Evolutionary conservation across 1,284 basidiomycete species (phyloP), one percentile per base, ranked within the genome.

Genomic region (Sphaerobolus stellatus): DNA sequence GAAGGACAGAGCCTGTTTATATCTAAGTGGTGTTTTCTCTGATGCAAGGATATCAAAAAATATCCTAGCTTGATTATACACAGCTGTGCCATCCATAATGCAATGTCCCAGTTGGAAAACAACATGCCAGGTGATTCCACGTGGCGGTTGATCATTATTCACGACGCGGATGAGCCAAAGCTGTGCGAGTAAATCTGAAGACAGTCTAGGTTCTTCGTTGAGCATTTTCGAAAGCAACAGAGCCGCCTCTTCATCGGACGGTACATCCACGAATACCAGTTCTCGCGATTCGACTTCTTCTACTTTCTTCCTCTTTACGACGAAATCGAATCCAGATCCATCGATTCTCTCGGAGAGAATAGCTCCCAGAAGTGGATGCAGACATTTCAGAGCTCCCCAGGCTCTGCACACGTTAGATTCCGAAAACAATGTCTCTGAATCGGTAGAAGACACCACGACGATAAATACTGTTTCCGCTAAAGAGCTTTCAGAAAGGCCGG

Each of bases 51-150:
- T 66, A 33, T 82, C 71, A 52, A 83, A 63, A 50, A 84, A 75
- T 20, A 70, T 68, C 43, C 72, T 71, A 48, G 74, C 56, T n/a
- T 80, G 59, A 1, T 69, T 71, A 18, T 65, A 59, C 55, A 77
- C 76, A 9, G 75, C 67, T 45, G 77, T 73, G 3, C 75, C 79
- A 65, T 83, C 81, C 1, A 73, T 73, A 46, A 82, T 77, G 52
- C 65, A 62, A 61, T 83, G 81, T 1, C 76, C 71, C 6, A 72
- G 66, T 47, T 72, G 67, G 43, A 81, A 66, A 20, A 80, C 45
- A 22, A 80, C 53, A 59, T 81, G 76, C 52, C 73, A 68, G 5
- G 45, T 62, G 33, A 66, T 67, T 5, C 61, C 55, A 14, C 62
- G 41, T 58, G 76, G 71, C 20, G 64, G 65, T 46, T 56, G 60